These are phyloP conservation scores for Coemansia sp. DNA, from an alignment of 192 early-diverging fungal genomes.

Conservation along the genomic window DNA sequence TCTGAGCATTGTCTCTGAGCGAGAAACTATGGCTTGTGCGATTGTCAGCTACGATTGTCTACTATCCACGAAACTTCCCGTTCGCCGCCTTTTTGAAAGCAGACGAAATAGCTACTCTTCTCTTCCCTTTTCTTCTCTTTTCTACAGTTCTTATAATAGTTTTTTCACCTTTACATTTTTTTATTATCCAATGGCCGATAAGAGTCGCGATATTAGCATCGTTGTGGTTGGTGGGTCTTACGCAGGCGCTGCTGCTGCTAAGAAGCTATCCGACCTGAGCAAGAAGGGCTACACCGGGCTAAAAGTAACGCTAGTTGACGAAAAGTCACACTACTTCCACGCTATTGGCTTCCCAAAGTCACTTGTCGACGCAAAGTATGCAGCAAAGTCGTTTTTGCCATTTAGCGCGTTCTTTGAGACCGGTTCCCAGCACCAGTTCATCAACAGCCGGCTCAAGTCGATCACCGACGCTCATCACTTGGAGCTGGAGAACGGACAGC, in stretches of 20 bases:
- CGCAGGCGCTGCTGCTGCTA: conserved; percentile 55
- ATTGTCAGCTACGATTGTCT: not conserved
- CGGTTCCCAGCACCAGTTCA: conserved; percentile 42
- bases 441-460: conserved; percentile 40
- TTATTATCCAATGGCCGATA: conserved; percentile 23
- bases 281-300: conserved; percentile 37
- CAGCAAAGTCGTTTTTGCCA: conserved; percentile 57
- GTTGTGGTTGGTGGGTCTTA: conserved; percentile 61
- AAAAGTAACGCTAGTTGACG: conserved; percentile 61
- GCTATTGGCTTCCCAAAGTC: conserved; percentile 56
- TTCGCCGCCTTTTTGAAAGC: not conserved
- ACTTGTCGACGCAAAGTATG: conserved; percentile 54
- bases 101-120: not conserved
- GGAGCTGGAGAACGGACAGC: conserved; percentile 38
- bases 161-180: not conserved
- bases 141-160: too few relatives aligned
- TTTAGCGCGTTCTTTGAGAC: conserved; percentile 53
- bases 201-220: conserved; percentile 42
- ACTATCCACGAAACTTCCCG: not conserved
- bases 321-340: conserved; percentile 62
- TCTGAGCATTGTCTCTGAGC: not conserved
- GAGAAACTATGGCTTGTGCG: not conserved
- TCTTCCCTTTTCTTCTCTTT: not conserved
- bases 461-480: conserved; percentile 42
- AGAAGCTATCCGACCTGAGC: conserved; percentile 39